Base-by-base conservation (phyloP, 768 basidiomycete species). In the Podaxis rugospora region DNA sequence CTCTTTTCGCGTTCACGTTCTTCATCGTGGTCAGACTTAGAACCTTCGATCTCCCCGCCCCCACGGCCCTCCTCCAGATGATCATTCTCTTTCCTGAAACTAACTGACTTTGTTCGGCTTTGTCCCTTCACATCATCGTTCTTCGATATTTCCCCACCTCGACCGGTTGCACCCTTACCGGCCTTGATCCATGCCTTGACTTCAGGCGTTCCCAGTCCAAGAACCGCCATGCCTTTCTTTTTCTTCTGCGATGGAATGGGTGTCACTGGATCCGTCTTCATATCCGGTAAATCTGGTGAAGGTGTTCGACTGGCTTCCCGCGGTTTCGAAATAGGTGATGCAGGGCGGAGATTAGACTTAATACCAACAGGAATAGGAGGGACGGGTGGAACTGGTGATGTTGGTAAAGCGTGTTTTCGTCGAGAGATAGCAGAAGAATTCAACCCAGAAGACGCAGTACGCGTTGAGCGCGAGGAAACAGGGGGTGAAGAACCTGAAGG, bases 101-200 rank as follows among this genome's bases (percentile, higher is more conserved):
- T 80, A 35, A 83, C 80, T n/a, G 69, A 75, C 66, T 81, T 81
- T n/a, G 75, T 66, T 81, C 81, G 28, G 23, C 68, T 72, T 61
- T 75, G 76, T 4, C 66, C 68, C 23, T 70, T 67, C 9, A 47
- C 63, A 28, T 59, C 35, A 53, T 65, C 55, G 62, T 69, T 47
- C 67, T 61, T 67, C 35, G 57, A 35, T 63, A 55, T 67, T 51
- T 73, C 72, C 18, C 42, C n/a, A 3, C 18, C 9, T 18, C 18
- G 42, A 44, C 11, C 16, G 9, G n/a, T 44, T 18, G 42, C 9
- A 44, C 42, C 42, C 18, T 16, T 18, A 18, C 78, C 79, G 6
- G 76, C 77, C 47, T 71, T 70, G n/a, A 81, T 74, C 85, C 85
- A 82, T 28, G 68, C 69, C 61, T 79, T 76, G 14, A 83, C 77